Evolutionary conservation across 176 grass and related monocot species (phyloP).

Genomic region (Eleusine indica): DNA sequence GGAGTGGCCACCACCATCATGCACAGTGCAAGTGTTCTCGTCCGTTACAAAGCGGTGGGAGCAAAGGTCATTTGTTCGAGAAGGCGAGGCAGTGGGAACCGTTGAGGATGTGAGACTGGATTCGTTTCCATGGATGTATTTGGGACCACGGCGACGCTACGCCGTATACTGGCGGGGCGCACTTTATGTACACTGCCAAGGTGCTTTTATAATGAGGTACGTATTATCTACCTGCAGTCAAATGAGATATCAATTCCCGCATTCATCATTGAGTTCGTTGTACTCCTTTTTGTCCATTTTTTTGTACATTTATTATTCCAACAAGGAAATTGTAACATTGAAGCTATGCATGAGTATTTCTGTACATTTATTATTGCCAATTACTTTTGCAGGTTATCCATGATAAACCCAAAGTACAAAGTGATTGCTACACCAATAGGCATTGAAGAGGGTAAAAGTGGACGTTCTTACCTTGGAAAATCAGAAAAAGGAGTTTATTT

Average conservation of each 20-base stretch:
- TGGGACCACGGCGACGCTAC: background rate
- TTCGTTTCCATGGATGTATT: background rate
- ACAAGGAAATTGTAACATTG: background rate
- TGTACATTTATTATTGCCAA: background rate
- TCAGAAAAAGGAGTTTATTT: slow-evolving; percentile 26
- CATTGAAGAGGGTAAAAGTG: background rate
- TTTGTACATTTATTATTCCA: background rate
- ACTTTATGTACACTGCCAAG: slow-evolving; percentile 11
- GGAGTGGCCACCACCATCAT: background rate
- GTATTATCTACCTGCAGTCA: background rate
- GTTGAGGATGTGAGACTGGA: background rate
- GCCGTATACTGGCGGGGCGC: slow-evolving; percentile 1
- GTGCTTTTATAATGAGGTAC: slow-evolving; percentile 19
- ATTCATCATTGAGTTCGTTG: background rate
- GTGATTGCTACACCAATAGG: slow-evolving; percentile 1
- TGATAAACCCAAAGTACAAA: background rate
- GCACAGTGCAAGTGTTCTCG: slow-evolving; percentile 9
- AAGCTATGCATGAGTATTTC: background rate
- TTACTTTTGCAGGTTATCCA: background rate
- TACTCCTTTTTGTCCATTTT: background rate
- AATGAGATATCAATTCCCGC: background rate
- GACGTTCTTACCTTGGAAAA: background rate
- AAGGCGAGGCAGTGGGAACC: background rate
- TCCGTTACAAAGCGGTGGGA: background rate
- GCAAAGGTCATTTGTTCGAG: background rate